A percentile compares a stretch with the other conserved stretches of the same genome.
Conservation (phyloP, 257 asterid genomes). For the Solanum habrochaites region DNA sequence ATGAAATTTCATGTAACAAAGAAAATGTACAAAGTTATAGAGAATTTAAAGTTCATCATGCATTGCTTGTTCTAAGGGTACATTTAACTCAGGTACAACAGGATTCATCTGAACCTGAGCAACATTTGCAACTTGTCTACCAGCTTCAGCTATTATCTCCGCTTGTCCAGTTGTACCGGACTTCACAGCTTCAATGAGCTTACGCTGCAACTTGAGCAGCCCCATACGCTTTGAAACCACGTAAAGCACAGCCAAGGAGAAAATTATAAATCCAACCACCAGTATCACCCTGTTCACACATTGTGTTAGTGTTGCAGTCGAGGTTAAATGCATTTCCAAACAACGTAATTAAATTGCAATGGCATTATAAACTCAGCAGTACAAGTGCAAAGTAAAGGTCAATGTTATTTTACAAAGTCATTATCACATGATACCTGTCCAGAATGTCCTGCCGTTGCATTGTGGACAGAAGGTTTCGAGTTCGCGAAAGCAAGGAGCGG, state of each 20-base stretch:
- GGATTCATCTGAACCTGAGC: slow-evolving; percentile 30
- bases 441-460: slow-evolving; percentile 85
- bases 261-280: slow-evolving; percentile 47
- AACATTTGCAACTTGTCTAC: slow-evolving; percentile 21
- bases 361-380: background rate
- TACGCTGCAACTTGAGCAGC: slow-evolving; percentile 70
- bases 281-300: slow-evolving; percentile 57
- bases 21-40: background rate
- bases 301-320: background rate
- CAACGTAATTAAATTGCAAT: background rate
- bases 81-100: slow-evolving; percentile 27
- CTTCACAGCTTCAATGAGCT: slow-evolving; percentile 53
- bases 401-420: background rate
- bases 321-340: background rate
- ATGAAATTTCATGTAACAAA: background rate
- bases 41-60: slow-evolving; percentile 69
- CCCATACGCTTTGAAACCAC: slow-evolving; percentile 95
- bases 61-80: slow-evolving; percentile 45
- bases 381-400: background rate
- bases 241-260: slow-evolving; percentile 80
- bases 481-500: slow-evolving; percentile 62
- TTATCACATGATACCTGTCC: slow-evolving; percentile 41
- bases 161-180: slow-evolving; percentile 57
- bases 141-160: slow-evolving; percentile 28
- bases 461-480: slow-evolving; percentile 82